These are phyloP conservation scores for Sedum album DNA, from an alignment of 164 flowering plant genomes.

Conservation along the genomic window DNA sequence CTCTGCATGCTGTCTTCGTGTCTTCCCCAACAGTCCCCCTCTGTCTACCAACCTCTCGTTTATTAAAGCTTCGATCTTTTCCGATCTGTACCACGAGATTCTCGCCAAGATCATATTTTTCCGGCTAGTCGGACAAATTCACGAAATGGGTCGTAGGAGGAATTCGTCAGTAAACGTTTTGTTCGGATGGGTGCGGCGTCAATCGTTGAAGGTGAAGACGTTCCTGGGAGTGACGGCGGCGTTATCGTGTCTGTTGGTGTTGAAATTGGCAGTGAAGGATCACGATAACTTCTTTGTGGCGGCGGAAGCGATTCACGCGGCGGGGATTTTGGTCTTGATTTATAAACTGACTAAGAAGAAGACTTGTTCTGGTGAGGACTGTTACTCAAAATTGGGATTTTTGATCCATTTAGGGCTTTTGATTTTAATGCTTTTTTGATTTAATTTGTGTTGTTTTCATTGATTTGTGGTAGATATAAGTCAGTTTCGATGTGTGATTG, in stretches of 20 bases:
- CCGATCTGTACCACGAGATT: not conserved
- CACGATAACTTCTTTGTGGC: constrained; percentile 45
- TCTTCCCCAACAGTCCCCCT: constrained; percentile 13
- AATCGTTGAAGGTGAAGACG: constrained; percentile 48
- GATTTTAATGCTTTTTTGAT: not conserved
- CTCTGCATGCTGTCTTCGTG: constrained; percentile 24
- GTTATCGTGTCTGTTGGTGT: constrained; percentile 26
- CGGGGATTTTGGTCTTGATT: constrained; percentile 52
- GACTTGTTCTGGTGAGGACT: constrained; percentile 56
- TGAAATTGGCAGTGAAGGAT: constrained; percentile 30
- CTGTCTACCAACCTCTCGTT: not conserved
- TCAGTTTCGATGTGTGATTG: not conserved
- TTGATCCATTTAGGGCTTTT: not conserved
- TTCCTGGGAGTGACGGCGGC: constrained; percentile 24
- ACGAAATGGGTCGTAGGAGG: constrained; percentile 43
- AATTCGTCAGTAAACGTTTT: constrained; percentile 28
- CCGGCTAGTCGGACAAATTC: not conserved
- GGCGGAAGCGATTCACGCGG: constrained; percentile 49
- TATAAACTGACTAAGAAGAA: constrained; percentile 63
- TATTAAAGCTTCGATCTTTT: constrained; percentile 9
- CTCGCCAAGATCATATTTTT: not conserved
- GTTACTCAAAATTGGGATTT: not conserved
- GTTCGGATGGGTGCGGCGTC: constrained; percentile 46
- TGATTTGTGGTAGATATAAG: not conserved
- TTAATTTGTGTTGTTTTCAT: not conserved